These are phyloP conservation scores for Sarcomyxa edulis DNA, from an alignment of 768 basidiomycete genomes.

Conservation along the genomic window DNA sequence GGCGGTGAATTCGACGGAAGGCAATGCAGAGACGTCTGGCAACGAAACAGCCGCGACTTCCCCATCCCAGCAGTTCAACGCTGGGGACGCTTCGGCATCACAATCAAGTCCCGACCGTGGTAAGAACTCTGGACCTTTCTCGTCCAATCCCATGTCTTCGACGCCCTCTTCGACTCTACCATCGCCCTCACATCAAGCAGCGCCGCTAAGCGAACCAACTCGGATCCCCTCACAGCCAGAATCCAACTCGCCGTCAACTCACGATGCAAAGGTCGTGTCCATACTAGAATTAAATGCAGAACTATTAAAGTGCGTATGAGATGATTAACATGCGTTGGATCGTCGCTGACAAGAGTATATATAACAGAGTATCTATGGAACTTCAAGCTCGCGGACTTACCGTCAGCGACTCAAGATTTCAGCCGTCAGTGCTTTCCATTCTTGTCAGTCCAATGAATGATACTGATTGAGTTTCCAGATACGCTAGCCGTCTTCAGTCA, in stretches of 20 bases:
- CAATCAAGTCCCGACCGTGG: too few relatives aligned
- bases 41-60: slow-evolving; percentile 10
- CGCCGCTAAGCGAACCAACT: slow-evolving; percentile 9
- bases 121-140: too few relatives aligned
- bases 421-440: slow-evolving; percentile 40
- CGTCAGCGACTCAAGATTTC: slow-evolving; percentile 42
- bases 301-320: slow-evolving; percentile 54
- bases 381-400: slow-evolving; percentile 51
- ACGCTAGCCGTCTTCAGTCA: slow-evolving; percentile 54
- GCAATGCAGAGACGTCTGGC: too few relatives aligned
- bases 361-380: slow-evolving; percentile 51
- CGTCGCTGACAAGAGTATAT: slow-evolving; percentile 6
- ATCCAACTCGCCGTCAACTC: slow-evolving; percentile 16
- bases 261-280: slow-evolving; percentile 49
- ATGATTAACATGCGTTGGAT: too few relatives aligned
- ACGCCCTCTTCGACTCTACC: slow-evolving; percentile 6
- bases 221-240: slow-evolving; percentile 16
- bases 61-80: too few relatives aligned
- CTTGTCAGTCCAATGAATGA: not conserved
- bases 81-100: too few relatives aligned
- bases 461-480: slow-evolving; percentile 33
- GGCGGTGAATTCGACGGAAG: too few relatives aligned
- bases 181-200: not conserved
- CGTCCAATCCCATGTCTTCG: too few relatives aligned
- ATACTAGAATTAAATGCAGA: slow-evolving; percentile 68